These are phyloP conservation scores for Mycosphaerella sp. DNA, from an alignment of 2,329 filamentous ascomycete genomes.

Conservation along the genomic window DNA sequence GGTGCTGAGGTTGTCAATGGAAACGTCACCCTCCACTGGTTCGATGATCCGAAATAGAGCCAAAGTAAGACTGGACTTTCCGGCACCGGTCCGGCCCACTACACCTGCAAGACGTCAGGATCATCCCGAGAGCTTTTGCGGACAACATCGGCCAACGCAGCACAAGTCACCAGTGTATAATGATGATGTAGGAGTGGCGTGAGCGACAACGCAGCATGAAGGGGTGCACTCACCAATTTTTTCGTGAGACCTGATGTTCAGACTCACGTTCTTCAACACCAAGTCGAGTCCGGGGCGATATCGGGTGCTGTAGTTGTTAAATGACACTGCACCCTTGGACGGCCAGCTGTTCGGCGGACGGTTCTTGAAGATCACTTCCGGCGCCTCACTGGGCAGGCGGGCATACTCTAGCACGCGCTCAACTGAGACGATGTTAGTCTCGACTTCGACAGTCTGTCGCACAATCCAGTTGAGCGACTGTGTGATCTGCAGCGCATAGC, in stretches of 20 bases:
- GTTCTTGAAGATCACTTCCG: conserved; percentile 83
- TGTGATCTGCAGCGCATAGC: conserved; percentile 94
- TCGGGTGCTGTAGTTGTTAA: conserved; percentile 88
- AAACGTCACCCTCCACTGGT: conserved; percentile 71
- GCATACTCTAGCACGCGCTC: conserved; percentile 97
- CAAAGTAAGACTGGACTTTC: conserved; percentile 89
- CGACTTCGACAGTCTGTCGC: conserved; percentile 96
- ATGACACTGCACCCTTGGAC: conserved; percentile 76
- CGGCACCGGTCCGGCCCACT: conserved; percentile 89
- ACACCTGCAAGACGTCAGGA: conserved; percentile 52
- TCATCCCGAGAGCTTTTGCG: neutral
- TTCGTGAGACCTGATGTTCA: conserved; percentile 91
- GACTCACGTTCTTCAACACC: conserved; percentile 84
- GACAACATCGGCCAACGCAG: neutral
- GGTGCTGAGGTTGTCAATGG: conserved; percentile 83
- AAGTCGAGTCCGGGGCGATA: conserved; percentile 86
- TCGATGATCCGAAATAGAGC: conserved; percentile 96
- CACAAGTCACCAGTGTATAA: neutral
- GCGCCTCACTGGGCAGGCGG: conserved; percentile 81
- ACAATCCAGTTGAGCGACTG: conserved; percentile 99
- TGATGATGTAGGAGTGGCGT: too few relatives aligned
- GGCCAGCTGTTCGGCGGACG: conserved; percentile 89
- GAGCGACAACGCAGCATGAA: neutral
- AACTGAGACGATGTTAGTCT: conserved; percentile 99
- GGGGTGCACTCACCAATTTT: conserved; percentile 64